A percentile compares a stretch with the other conserved stretches of the same genome.
Conservation (phyloP, 2,329 filamentous ascomycete genomes). For the Cercospora zeae-maydis region DNA sequence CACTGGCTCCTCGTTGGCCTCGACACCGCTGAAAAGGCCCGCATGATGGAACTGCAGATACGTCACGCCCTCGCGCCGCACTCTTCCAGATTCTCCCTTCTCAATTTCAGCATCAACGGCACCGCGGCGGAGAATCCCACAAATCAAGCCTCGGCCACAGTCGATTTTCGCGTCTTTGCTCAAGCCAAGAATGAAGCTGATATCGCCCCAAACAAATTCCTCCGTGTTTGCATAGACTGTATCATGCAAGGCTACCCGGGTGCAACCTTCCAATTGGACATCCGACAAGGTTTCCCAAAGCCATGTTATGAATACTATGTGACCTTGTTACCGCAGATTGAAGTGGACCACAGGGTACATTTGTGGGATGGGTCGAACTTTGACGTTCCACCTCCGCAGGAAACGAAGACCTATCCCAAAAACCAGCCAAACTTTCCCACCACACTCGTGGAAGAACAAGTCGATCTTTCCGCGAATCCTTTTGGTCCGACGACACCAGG, state of each 20-base stretch:
- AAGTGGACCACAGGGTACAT: conserved; percentile 31
- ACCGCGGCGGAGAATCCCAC: conserved; percentile 44
- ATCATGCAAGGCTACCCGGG: conserved; percentile 41
- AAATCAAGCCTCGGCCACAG: conserved; percentile 48
- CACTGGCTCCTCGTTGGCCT: conserved; percentile 46
- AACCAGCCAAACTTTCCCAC: conserved; percentile 36
- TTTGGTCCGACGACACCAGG: conserved; percentile 39
- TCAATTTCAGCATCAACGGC: conserved; percentile 42
- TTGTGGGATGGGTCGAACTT: conserved; percentile 33
- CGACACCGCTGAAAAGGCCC: conserved; percentile 46
- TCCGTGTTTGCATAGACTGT: conserved; percentile 43
- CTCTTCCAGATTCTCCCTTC: conserved; percentile 36
- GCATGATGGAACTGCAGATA: conserved; percentile 46
- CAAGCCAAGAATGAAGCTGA: conserved; percentile 32
- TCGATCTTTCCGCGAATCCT: conserved; percentile 1
- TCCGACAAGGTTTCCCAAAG: conserved; percentile 41
- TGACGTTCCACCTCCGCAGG: conserved; percentile 35
- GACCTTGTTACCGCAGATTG: conserved; percentile 34
- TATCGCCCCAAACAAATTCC: conserved; percentile 32
- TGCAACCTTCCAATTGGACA: conserved; percentile 33
- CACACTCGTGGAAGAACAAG: conserved; percentile 6
- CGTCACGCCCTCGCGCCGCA: conserved; percentile 40
- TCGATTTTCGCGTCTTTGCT: conserved; percentile 45
- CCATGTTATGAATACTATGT: conserved; percentile 45
- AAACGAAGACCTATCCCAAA: conserved; percentile 34